Percentiles rank a stretch among this genome's conserved stretches.
phyloP scores from a whole-genome alignment of 1,284 basidiomycete species.

The Malassezia sp. region DNA sequence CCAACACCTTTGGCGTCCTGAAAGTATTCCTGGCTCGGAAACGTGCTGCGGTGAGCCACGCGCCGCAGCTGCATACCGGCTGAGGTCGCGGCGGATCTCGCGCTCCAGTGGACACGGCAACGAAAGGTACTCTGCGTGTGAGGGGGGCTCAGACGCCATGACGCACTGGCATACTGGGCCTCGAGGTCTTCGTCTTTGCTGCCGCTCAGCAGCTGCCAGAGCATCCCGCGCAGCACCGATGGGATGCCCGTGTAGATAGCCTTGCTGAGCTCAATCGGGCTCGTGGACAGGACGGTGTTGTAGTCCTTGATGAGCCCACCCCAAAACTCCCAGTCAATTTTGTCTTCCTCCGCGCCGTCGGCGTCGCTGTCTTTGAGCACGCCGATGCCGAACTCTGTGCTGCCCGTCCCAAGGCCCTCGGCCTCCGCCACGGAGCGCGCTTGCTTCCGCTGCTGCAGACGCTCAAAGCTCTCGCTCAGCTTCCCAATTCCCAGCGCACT shows the following conservation, averaged over 20 bases:
- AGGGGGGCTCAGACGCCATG: too few relatives aligned
- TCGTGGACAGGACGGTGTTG: constrained; percentile 22
- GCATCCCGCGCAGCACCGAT: constrained; percentile 71
- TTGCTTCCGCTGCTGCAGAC: constrained; percentile 21
- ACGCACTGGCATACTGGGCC: constrained; percentile 63
- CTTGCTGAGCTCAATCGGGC: constrained; percentile 56
- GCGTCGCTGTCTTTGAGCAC: constrained; percentile 2
- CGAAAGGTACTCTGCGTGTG: too few relatives aligned
- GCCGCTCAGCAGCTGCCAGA: constrained; percentile 95
- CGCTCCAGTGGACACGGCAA: constrained; percentile 80
- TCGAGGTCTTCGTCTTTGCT: constrained; percentile 78
- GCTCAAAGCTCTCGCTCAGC: constrained; percentile 36
- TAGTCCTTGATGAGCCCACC: constrained; percentile 62
- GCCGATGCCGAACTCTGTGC: constrained; percentile 14
- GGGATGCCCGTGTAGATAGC: constrained; percentile 91
- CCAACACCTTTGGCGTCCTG: constrained; percentile 73
- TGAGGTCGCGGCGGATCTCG: too few relatives aligned
- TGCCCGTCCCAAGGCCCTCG: constrained; percentile 7
- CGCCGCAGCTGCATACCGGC: too few relatives aligned
- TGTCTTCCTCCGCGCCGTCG: constrained; percentile 16
- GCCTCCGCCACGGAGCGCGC: constrained; percentile 9
- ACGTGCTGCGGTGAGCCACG: constrained; percentile 79
- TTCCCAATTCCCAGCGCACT: constrained; percentile 37
- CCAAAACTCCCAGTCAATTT: constrained; percentile 73
- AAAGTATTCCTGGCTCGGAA: constrained; percentile 95